phyloP scores from a whole-genome alignment of 2,329 filamentous ascomycete genomes.

The Aspergillus costaricaensis region DNA sequence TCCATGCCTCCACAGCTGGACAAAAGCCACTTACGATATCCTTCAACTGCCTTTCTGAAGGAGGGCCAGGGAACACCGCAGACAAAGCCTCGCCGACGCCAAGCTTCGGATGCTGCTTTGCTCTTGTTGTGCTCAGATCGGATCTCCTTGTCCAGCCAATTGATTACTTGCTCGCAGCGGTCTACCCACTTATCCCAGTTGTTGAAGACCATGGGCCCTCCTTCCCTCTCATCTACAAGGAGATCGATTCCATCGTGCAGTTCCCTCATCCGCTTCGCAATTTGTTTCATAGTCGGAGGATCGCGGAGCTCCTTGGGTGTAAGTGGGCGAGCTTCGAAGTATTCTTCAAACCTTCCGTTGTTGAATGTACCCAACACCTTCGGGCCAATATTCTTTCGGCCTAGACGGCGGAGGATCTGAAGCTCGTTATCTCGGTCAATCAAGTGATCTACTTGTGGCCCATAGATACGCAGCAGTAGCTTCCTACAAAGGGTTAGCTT shows the following conservation, averaged over 20 bases:
- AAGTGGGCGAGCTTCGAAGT: constrained; percentile 80
- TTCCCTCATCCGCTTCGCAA: constrained; percentile 96
- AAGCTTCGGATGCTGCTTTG: constrained; percentile 52
- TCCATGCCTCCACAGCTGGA: constrained; percentile 68
- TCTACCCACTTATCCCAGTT: constrained; percentile 96
- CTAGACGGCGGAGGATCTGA: constrained; percentile 79
- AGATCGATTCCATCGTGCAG: constrained; percentile 92
- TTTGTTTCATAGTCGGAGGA: constrained; percentile 82
- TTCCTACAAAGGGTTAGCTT: constrained; percentile 53
- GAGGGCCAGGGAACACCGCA: constrained; percentile 80
- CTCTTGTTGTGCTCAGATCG: constrained; percentile 46
- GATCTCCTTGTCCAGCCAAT: constrained; percentile 61
- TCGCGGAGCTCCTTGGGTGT: constrained; percentile 75
- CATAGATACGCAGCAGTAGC: constrained; percentile 86
- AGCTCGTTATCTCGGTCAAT: constrained; percentile 93
- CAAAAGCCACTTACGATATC: constrained; percentile 74
- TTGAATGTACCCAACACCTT: constrained; percentile 86
- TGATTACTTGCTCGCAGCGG: constrained; percentile 55
- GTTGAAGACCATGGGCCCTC: constrained; percentile 79
- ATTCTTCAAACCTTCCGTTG: constrained; percentile 96
- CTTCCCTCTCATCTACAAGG: constrained; percentile 72
- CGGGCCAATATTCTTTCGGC: constrained; percentile 89
- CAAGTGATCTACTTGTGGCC: constrained; percentile 89
- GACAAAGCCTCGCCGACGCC: constrained; percentile 72
- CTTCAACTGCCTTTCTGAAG: constrained; percentile 74